Evolutionary conservation across 1,284 basidiomycete genomes (phyloP).

Genomic region (Ceratobasidium sp.): DNA sequence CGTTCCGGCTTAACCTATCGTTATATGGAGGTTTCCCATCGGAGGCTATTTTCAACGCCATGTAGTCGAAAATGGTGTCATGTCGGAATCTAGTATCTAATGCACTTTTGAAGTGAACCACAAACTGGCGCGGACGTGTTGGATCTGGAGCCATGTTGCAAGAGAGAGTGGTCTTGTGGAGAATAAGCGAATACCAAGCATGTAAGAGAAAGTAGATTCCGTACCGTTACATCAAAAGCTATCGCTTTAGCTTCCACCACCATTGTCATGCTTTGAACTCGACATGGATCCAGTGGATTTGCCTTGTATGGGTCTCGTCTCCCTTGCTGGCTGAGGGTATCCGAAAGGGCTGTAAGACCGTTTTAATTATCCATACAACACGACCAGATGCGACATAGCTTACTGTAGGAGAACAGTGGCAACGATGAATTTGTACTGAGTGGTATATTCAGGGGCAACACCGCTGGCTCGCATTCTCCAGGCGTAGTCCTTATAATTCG

Average conservation of each 20-base stretch:
- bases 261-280: background rate
- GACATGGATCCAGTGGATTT: background rate
- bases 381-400: background rate
- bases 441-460: background rate
- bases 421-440: constrained; percentile 13
- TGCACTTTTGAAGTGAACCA: background rate
- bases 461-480: constrained; percentile 1
- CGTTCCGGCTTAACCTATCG: background rate
- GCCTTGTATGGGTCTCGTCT: background rate
- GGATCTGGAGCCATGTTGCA: background rate
- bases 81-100: background rate
- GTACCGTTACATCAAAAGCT: background rate
- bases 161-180: background rate
- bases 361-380: too few species aligned
- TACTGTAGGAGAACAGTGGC: constrained; percentile 18
- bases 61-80: background rate
- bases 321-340: background rate
- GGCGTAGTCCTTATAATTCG: background rate
- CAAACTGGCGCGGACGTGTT: background rate
- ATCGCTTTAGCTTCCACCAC: background rate
- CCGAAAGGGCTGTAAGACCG: background rate
- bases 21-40: background rate
- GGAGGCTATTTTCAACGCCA: background rate
- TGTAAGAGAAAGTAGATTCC: background rate
- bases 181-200: background rate